Conservation (phyloP, 2,329 filamentous ascomycete species). For the Ophiosphaerella herpotricha region DNA sequence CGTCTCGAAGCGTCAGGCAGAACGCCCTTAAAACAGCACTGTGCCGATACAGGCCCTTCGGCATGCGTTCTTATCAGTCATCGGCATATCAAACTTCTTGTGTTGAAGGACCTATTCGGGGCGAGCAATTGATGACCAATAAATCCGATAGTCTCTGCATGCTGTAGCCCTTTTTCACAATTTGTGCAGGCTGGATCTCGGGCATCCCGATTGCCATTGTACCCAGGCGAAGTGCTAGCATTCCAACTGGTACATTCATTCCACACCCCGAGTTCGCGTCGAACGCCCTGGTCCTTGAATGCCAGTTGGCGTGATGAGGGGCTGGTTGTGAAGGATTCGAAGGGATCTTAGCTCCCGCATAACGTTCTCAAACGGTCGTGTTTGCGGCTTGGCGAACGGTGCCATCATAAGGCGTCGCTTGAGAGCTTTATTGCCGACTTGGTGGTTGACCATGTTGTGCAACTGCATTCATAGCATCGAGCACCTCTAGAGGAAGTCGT, state of each 20-base stretch:
- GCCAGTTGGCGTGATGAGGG: constrained; percentile 8
- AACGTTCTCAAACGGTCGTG: constrained; percentile 7
- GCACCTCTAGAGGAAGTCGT: neutral
- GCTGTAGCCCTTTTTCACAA: too few species aligned
- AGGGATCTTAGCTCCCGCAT: constrained; percentile 15
- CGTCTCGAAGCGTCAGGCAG: too few species aligned
- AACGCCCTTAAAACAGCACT: neutral
- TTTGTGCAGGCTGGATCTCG: too few species aligned
- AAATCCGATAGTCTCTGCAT: neutral
- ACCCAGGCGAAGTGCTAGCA: neutral
- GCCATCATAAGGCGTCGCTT: constrained; percentile 9
- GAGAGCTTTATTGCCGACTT: neutral
- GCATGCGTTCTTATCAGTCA: constrained; percentile 2
- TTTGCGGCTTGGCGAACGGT: constrained; percentile 11
- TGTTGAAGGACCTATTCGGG: neutral
- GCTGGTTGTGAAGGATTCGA: constrained; percentile 12
- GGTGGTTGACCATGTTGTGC: constrained; percentile 1
- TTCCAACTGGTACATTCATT: neutral
- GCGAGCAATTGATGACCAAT: too few species aligned
- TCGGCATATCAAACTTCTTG: constrained; percentile 3
- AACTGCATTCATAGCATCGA: neutral
- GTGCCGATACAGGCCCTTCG: constrained; percentile 10
- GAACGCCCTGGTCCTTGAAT: constrained; percentile 12
- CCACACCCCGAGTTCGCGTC: neutral
- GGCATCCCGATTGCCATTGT: too few species aligned